Percentiles rank a stretch among this genome's conserved stretches.
phyloP scores from a whole-genome alignment of 129 eudicot genomes.

The Flaveria brownii region DNA sequence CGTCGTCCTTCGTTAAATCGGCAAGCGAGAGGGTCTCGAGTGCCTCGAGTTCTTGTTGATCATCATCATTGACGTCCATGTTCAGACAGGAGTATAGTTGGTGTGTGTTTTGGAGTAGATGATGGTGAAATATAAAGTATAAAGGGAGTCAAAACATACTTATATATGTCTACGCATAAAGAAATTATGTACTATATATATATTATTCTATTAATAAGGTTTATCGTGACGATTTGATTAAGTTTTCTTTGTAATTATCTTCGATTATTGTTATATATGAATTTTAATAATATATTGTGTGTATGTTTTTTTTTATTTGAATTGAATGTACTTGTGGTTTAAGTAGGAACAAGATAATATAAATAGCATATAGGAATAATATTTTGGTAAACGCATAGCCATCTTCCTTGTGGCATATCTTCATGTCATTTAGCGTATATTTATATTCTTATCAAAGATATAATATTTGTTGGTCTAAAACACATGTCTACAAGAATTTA shows the following conservation, averaged over 20 bases:
- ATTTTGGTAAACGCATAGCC: conserved; percentile 28
- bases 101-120: conserved; percentile 5
- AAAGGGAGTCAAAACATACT: conserved; percentile 30
- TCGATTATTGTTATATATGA: too few species aligned
- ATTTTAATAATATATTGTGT: too few species aligned
- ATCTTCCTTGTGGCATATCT: conserved; percentile 34
- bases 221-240: too few species aligned
- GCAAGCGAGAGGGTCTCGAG: conserved; percentile 59
- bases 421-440: conserved; percentile 23
- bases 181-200: conserved; percentile 11
- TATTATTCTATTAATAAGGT: background rate
- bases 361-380: conserved; percentile 22
- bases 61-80: conserved; percentile 31
- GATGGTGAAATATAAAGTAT: conserved; percentile 25
- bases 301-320: too few species aligned
- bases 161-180: conserved; percentile 23
- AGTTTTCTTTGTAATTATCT: too few species aligned
- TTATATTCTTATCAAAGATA: conserved; percentile 12
- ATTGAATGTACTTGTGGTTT: conserved; percentile 17
- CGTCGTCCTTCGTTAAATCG: conserved; percentile 38
- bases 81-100: background rate
- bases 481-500: conserved; percentile 7
- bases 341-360: background rate
- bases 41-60: conserved; percentile 44
- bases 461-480: background rate